Evolutionary conservation across 495 filamentous ascomycete genomes (phyloP).

Genomic region (Entonaema liquescens): DNA sequence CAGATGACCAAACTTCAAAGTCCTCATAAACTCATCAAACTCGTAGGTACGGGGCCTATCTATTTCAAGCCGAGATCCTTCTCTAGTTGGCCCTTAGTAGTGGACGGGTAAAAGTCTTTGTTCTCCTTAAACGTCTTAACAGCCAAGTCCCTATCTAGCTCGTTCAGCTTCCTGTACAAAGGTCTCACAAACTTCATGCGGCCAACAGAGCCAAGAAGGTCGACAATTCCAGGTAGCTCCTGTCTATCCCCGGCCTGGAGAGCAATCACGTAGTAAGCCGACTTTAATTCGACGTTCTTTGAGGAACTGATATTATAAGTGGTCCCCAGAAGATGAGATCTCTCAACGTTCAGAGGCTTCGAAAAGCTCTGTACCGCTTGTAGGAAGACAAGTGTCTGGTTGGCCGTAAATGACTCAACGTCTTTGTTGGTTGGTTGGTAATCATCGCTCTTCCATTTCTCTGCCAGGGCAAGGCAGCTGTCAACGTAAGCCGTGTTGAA

Average conservation of each 20-base stretch:
- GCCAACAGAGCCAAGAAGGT: constrained; percentile 81
- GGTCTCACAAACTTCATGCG: constrained; percentile 97
- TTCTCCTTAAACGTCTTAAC: constrained; percentile 85
- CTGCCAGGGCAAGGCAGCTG: constrained; percentile 80
- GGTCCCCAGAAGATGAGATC: constrained; percentile 72
- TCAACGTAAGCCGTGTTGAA: constrained; percentile 91
- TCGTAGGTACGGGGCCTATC: neutral
- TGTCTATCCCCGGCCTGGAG: constrained; percentile 74
- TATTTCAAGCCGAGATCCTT: constrained; percentile 72
- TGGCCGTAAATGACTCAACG: constrained; percentile 75
- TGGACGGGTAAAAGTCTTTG: constrained; percentile 93
- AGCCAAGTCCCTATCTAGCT: constrained; percentile 76
- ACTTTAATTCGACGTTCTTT: constrained; percentile 84
- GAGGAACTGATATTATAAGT: constrained; percentile 73
- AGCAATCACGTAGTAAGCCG: constrained; percentile 78
- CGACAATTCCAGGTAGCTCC: constrained; percentile 72
- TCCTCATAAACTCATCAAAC: neutral
- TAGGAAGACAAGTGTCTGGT: constrained; percentile 90
- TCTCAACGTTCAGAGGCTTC: constrained; percentile 65
- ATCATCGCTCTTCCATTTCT: constrained; percentile 72
- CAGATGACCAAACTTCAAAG: neutral
- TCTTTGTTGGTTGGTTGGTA: constrained; percentile 76
- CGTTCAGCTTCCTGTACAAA: constrained; percentile 76
- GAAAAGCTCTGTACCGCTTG: constrained; percentile 74
- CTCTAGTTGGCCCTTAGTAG: constrained; percentile 81